phyloP scores from a whole-genome alignment of 2,329 filamentous ascomycete genomes.

The Phialocephala subalpina region DNA sequence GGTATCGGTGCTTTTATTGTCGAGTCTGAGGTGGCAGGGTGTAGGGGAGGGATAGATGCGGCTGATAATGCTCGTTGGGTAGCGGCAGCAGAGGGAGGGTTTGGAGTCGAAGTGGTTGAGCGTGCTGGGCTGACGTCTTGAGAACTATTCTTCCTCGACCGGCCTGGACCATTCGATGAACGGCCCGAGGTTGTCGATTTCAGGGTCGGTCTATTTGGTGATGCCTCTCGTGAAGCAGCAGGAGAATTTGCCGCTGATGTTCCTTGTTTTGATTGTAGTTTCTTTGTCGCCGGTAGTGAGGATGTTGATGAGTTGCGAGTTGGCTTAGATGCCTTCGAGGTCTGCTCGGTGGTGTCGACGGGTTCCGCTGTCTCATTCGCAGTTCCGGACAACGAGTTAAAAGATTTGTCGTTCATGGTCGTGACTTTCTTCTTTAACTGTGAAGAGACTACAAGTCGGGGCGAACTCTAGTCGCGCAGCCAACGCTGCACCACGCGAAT shows the following conservation, averaged over 20 bases:
- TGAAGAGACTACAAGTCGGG: not conserved
- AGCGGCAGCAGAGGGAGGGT: slow-evolving; percentile 68
- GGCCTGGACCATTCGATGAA: slow-evolving; percentile 47
- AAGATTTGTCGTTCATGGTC: slow-evolving; percentile 30
- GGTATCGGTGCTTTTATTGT: slow-evolving; percentile 68
- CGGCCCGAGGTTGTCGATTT: slow-evolving; percentile 38
- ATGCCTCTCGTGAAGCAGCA: slow-evolving; percentile 56
- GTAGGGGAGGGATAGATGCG: slow-evolving; percentile 71
- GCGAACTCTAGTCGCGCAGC: slow-evolving; percentile 20
- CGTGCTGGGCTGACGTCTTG: slow-evolving; percentile 71
- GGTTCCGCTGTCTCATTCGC: slow-evolving; percentile 29
- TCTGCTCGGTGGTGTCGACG: slow-evolving; percentile 15
- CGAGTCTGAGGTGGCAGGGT: slow-evolving; percentile 66
- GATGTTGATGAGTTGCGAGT: slow-evolving; percentile 37
- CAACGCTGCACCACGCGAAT: slow-evolving; percentile 20
- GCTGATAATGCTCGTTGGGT: slow-evolving; percentile 71
- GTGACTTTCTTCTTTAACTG: slow-evolving; percentile 19
- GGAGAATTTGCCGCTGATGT: slow-evolving; percentile 53
- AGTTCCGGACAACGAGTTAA: slow-evolving; percentile 17
- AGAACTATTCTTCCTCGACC: slow-evolving; percentile 71
- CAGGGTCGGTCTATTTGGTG: slow-evolving; percentile 47
- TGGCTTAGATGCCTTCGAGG: slow-evolving; percentile 24
- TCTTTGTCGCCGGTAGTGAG: slow-evolving; percentile 37
- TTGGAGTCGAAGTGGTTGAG: slow-evolving; percentile 52
- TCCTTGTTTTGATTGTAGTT: slow-evolving; percentile 36